Conservation (phyloP, 2,329 filamentous ascomycete species). For the Paraconiothyrium sp. region DNA sequence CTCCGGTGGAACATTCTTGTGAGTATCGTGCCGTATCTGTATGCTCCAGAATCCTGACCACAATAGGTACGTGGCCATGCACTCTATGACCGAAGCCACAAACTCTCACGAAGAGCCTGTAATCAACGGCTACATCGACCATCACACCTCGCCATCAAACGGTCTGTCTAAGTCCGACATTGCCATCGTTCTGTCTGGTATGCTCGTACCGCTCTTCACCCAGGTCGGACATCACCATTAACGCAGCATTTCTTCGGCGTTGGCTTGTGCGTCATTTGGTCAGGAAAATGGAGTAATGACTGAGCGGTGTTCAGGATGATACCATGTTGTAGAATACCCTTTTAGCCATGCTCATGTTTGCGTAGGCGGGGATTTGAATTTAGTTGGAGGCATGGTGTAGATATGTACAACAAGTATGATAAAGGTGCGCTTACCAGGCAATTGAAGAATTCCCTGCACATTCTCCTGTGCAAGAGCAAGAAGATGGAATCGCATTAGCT, state of each 20-base stretch:
- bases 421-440: not conserved
- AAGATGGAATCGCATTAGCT: not conserved
- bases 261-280: not conserved
- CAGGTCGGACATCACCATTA: conserved; percentile 76
- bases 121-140: conserved; percentile 62
- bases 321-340: conserved; percentile 9
- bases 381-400: not conserved
- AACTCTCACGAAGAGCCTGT: conserved; percentile 45
- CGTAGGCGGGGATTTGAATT: not conserved
- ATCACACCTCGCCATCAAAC: conserved; percentile 58
- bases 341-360: conserved; percentile 2
- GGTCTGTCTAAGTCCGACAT: conserved; percentile 64
- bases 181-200: conserved; percentile 73
- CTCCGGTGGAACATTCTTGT: conserved; percentile 95
- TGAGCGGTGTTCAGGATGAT: conserved; percentile 14
- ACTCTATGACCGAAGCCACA: conserved; percentile 88
- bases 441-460: not conserved
- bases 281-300: not conserved
- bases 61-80: conserved; percentile 92
- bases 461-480: not conserved
- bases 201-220: conserved; percentile 80
- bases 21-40: conserved; percentile 53
- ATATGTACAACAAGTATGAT: conserved; percentile 1
- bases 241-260: conserved; percentile 17
- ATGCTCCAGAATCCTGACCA: conserved; percentile 28